Conservation (phyloP, 345 rosid genomes). For the Pugionium cornutum region DNA sequence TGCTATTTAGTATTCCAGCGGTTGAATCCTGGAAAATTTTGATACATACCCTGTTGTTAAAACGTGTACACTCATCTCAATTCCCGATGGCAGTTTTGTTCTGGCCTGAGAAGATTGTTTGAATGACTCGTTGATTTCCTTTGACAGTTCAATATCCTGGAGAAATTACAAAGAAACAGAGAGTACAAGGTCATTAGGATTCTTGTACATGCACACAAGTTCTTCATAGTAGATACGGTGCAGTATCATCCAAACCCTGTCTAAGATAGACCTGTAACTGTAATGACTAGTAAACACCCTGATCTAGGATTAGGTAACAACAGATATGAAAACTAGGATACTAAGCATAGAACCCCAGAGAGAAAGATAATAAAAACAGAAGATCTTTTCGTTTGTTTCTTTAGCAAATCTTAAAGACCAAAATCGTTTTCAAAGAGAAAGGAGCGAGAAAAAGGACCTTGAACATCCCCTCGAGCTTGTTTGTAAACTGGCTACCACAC, state of each 20-base stretch:
- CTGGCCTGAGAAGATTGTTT: conserved; percentile 90
- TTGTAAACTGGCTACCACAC: conserved; percentile 92
- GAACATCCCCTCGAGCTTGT: conserved; percentile 97
- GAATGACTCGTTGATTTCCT: conserved; percentile 92
- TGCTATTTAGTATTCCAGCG: too few relatives aligned
- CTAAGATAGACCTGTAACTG: too few relatives aligned
- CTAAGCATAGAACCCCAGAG: too few relatives aligned
- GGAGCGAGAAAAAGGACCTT: conserved; percentile 52
- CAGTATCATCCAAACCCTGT: too few relatives aligned
- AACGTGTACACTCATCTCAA: conserved; percentile 94
- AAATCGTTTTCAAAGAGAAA: background rate
- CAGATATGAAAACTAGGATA: too few relatives aligned
- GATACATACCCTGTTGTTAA: conserved; percentile 72
- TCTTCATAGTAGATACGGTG: too few relatives aligned
- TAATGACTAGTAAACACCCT: too few relatives aligned
- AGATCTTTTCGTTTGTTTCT: too few relatives aligned
- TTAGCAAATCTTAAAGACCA: background rate
- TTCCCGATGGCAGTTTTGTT: conserved; percentile 84
- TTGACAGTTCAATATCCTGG: conserved; percentile 89
- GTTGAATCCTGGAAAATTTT: too few relatives aligned
- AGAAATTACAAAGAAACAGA: background rate
- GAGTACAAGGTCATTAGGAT: background rate
- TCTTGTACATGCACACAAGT: too few relatives aligned
- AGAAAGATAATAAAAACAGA: too few relatives aligned
- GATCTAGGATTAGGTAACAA: too few relatives aligned